Conservation (phyloP, 148 eudicot species). For the Chenopodium berlandieri region DNA sequence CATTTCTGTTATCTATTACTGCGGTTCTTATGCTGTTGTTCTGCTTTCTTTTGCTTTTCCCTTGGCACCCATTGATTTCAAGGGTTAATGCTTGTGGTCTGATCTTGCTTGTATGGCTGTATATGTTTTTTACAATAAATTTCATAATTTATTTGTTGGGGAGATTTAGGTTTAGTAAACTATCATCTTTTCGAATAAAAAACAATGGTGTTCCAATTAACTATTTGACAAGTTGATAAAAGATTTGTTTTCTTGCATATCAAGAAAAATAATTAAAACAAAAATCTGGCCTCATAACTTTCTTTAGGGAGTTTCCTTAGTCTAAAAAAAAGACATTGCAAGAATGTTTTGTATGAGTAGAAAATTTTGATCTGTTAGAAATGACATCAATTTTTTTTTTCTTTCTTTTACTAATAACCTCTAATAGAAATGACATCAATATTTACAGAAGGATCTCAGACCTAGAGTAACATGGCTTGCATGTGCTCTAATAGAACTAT, state of each 20-base stretch:
- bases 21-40: background rate
- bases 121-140: background rate
- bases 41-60: background rate
- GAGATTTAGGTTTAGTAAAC: background rate
- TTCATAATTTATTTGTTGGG: background rate
- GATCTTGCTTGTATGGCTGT: background rate
- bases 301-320: constrained; percentile 7
- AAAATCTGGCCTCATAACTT: background rate
- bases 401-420: background rate
- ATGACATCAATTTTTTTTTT: background rate
- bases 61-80: background rate
- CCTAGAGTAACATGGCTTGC: constrained; percentile 77
- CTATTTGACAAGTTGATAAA: background rate
- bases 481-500: constrained; percentile 49
- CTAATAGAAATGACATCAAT: background rate
- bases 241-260: background rate
- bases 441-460: constrained; percentile 20
- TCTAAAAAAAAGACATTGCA: background rate
- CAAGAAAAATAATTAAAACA: background rate
- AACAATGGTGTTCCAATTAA: background rate
- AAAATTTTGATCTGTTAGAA: background rate
- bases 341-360: background rate
- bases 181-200: background rate
- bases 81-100: background rate
- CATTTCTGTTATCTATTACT: background rate